These are phyloP conservation scores for Phaeodactylum tricornutum DNA, from an alignment of 108 stramenopile genomes.

Conservation along the genomic window DNA sequence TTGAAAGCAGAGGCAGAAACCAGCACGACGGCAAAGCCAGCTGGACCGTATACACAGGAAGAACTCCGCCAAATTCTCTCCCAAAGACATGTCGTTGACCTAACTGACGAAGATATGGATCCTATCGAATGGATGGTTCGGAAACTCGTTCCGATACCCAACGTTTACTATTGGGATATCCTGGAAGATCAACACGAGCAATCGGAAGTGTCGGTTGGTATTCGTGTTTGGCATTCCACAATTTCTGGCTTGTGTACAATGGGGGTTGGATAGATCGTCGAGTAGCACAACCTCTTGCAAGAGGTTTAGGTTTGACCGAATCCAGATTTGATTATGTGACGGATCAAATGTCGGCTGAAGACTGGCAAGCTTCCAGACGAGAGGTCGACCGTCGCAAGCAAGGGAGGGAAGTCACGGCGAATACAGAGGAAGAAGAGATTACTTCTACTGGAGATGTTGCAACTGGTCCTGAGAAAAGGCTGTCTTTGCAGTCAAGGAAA, in stretches of 20 bases:
- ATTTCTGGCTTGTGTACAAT: slow-evolving; percentile 18
- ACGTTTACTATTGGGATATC: slow-evolving; percentile 42
- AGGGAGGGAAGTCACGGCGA: too few species aligned
- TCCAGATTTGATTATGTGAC: slow-evolving; percentile 44
- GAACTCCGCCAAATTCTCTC: background rate
- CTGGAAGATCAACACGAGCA: slow-evolving; percentile 12
- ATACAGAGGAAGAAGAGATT: too few species aligned
- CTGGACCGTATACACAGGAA: too few species aligned
- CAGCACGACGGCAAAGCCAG: too few species aligned
- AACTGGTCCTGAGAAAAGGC: too few species aligned
- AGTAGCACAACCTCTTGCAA: slow-evolving; percentile 31
- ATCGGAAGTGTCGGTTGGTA: slow-evolving; percentile 19
- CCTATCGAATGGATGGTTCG: slow-evolving; percentile 49
- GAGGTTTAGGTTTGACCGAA: slow-evolving; percentile 22
- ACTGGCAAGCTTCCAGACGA: slow-evolving; percentile 18
- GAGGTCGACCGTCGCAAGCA: slow-evolving; percentile 4
- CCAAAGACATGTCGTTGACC: slow-evolving; percentile 28
- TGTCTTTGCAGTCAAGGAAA: too few species aligned
- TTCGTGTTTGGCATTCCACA: slow-evolving; percentile 49
- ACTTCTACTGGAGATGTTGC: too few species aligned
- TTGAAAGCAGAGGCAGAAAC: too few species aligned
- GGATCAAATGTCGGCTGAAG: slow-evolving; percentile 34
- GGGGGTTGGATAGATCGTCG: slow-evolving; percentile 18
- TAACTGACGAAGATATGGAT: slow-evolving; percentile 41
- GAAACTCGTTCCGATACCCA: slow-evolving; percentile 39